Conservation (phyloP, 805 yeast species). For the Millerago galiae region DNA sequence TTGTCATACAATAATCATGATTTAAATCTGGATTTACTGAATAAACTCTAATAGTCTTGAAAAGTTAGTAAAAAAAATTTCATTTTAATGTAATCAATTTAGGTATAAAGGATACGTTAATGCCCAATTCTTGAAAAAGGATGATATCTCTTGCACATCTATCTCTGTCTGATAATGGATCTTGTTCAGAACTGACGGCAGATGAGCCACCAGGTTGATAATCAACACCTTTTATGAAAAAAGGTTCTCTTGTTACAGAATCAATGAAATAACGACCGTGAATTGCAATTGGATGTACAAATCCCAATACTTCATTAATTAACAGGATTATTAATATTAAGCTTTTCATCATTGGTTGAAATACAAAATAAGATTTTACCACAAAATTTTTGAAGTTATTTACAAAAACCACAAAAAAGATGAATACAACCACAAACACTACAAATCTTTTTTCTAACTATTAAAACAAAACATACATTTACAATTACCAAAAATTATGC, state of each 20-base stretch:
- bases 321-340: background rate
- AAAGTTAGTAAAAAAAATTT: conserved; percentile 41
- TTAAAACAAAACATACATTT: too few species aligned
- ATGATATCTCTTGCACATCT: conserved; percentile 77
- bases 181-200: conserved; percentile 47
- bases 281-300: conserved; percentile 61
- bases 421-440: too few species aligned
- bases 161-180: conserved; percentile 71
- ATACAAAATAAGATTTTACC: too few species aligned
- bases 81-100: conserved; percentile 21
- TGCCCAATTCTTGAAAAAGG: conserved; percentile 75
- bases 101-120: conserved; percentile 37
- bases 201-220: conserved; percentile 96
- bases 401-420: too few species aligned
- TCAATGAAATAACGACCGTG: conserved; percentile 71
- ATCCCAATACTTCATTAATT: conserved; percentile 12
- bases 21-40: conserved; percentile 76
- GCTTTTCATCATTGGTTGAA: too few species aligned
- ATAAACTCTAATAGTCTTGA: conserved; percentile 71
- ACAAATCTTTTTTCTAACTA: too few species aligned
- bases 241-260: conserved; percentile 67
- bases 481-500: too few species aligned
- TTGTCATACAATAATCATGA: conserved; percentile 87
- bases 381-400: too few species aligned
- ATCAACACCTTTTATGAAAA: conserved; percentile 81